A percentile compares a stretch with the other conserved stretches of the same genome.
Conservation (phyloP, 768 basidiomycete species). For the Cystofilobasidium macerans region DNA sequence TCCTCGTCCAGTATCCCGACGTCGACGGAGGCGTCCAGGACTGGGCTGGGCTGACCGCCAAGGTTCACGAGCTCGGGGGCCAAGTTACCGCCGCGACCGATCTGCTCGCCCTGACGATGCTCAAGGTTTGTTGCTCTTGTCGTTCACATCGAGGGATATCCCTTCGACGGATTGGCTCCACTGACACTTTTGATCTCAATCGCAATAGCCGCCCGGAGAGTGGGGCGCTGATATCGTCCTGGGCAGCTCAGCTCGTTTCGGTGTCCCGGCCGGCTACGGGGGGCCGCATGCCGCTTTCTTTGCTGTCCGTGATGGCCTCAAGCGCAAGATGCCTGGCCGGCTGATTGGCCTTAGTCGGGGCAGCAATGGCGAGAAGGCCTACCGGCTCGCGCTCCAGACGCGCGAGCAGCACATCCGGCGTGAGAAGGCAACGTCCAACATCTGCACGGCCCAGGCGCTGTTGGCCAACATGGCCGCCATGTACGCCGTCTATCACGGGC, state of each 20-base stretch:
- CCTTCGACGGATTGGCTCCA: no score
- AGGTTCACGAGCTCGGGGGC: constrained; percentile 63
- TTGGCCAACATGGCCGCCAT: constrained; percentile 99
- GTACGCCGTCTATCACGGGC: constrained; percentile 78
- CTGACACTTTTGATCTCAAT: neutral
- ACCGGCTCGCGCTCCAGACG: constrained; percentile 86
- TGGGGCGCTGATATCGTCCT: constrained; percentile 96
- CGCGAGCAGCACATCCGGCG: constrained; percentile 95
- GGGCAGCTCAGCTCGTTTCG: constrained; percentile 91
- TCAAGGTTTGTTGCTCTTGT: constrained; percentile 43
- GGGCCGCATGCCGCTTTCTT: constrained; percentile 98
- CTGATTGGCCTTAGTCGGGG: constrained; percentile 85
- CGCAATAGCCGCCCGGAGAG: constrained; percentile 66
- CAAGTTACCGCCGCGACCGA: constrained; percentile 82
- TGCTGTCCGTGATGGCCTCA: constrained; percentile 77
- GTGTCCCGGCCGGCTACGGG: constrained; percentile 93
- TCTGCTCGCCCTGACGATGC: constrained; percentile 77
- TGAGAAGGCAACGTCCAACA: constrained; percentile 96
- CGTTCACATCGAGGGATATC: no score
- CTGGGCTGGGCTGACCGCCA: constrained; percentile 53
- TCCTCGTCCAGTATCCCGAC: constrained; percentile 77
- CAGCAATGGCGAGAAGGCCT: constrained; percentile 69
- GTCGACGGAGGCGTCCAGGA: constrained; percentile 72
- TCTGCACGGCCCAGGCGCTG: constrained; percentile 93
- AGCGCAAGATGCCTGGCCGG: constrained; percentile 98